Conservation (phyloP, 352 stramenopile species). For the Pythium pectinolyticum region DNA sequence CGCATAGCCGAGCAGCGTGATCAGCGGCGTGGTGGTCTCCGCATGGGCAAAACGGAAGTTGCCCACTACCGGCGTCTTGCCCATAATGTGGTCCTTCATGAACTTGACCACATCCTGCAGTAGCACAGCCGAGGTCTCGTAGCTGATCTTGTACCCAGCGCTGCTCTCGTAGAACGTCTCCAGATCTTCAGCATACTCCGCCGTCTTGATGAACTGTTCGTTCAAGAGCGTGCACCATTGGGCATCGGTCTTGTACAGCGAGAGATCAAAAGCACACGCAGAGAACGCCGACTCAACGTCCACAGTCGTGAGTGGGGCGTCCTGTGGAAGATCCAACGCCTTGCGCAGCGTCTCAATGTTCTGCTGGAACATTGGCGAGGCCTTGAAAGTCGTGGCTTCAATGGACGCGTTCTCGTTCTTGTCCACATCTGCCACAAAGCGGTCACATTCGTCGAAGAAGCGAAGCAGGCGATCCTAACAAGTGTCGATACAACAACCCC, state of each 20-base stretch:
- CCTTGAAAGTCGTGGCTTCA: conserved; percentile 16
- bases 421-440: conserved; percentile 51
- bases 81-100: conserved; percentile 22
- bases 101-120: conserved; percentile 24
- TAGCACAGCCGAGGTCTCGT: conserved; percentile 30
- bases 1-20: conserved; percentile 28
- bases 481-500: background rate
- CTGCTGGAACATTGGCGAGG: conserved; percentile 13
- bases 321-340: conserved; percentile 12
- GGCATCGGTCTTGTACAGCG: conserved; percentile 19
- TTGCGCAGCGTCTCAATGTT: conserved; percentile 16
- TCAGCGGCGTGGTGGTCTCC: conserved; percentile 27
- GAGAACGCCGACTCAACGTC: conserved; percentile 21
- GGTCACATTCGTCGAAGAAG: conserved; percentile 61
- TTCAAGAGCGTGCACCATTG: conserved; percentile 30
- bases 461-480: conserved; percentile 55
- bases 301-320: conserved; percentile 12
- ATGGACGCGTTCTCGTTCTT: conserved; percentile 32
- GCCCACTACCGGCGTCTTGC: conserved; percentile 19
- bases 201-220: conserved; percentile 22
- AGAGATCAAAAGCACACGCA: conserved; percentile 21
- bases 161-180: conserved; percentile 23
- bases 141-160: conserved; percentile 27
- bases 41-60: conserved; percentile 33
- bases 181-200: conserved; percentile 29